phyloP scores from a whole-genome alignment of 495 filamentous ascomycete species.

The Trichocladium uniseriatum region DNA sequence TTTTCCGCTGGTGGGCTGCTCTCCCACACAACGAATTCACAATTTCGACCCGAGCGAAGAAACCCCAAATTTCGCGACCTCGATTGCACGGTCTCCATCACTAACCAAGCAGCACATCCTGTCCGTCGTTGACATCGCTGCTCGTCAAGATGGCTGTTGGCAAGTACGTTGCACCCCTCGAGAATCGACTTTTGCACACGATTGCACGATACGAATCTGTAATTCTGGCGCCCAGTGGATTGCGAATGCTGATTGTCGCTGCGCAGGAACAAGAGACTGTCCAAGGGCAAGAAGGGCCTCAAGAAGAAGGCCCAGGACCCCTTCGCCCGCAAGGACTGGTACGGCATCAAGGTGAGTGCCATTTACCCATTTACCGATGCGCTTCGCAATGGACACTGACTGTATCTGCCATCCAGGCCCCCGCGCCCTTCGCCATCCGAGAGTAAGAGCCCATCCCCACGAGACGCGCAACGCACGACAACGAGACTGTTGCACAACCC shows the following conservation, averaged over 20 bases:
- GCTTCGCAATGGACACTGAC: conserved; percentile 12
- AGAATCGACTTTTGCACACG: conserved; percentile 11
- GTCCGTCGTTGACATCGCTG: conserved; percentile 23
- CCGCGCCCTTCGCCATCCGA: conserved; percentile 87
- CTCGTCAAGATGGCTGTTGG: conserved; percentile 83
- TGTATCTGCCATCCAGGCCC: conserved; percentile 51
- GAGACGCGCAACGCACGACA: conserved; percentile 4
- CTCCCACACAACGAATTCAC: conserved; percentile 30
- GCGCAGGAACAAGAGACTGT: conserved; percentile 97
- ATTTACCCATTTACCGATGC: neutral
- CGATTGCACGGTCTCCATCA: conserved; percentile 29
- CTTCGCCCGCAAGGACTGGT: conserved; percentile 98
- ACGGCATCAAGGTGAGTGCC: conserved; percentile 76
- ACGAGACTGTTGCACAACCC: conserved; percentile 5
- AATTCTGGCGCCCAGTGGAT: neutral
- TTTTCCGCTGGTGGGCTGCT: conserved; percentile 24
- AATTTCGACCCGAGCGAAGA: conserved; percentile 26
- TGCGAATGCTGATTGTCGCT: conserved; percentile 34
- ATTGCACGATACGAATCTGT: conserved; percentile 10
- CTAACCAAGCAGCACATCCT: conserved; percentile 28
- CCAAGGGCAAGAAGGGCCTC: conserved; percentile 99
- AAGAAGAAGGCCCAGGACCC: conserved; percentile 99
- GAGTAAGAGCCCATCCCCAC: conserved; percentile 59
- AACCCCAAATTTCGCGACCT: conserved; percentile 29
- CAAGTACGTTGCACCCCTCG: conserved; percentile 53